phyloP scores from a whole-genome alignment of 306 rosid genomes.

The Benincasa hispida region DNA sequence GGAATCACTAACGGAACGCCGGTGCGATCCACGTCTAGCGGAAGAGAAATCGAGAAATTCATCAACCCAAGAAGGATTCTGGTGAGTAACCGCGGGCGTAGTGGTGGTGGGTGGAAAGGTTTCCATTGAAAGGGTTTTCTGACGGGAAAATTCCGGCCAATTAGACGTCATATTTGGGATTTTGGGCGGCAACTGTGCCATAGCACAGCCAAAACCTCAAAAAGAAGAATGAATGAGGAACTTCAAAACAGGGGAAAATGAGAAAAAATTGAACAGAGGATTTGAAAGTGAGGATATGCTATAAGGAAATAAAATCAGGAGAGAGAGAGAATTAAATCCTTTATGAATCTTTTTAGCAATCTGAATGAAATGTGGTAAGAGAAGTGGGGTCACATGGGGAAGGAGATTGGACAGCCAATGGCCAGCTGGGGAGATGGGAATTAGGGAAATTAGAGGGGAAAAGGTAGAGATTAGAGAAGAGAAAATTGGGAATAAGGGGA shows the following conservation, averaged over 20 bases:
- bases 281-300: not conserved
- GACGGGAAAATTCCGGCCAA: slow-evolving; percentile 57
- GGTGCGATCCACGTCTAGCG: slow-evolving; percentile 56
- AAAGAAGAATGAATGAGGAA: not conserved
- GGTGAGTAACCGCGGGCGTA: not conserved
- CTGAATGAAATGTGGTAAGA: slow-evolving; percentile 13
- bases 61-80: slow-evolving; percentile 73
- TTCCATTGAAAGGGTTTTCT: slow-evolving; percentile 27
- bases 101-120: slow-evolving; percentile 12
- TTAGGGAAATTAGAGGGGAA: not conserved
- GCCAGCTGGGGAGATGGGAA: slow-evolving; percentile 45
- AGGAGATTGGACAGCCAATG: slow-evolving; percentile 64
- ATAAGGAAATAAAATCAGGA: not conserved
- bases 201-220: not conserved
- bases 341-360: slow-evolving; percentile 11
- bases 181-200: slow-evolving; percentile 97
- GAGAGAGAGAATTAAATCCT: slow-evolving; percentile 5
- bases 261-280: not conserved
- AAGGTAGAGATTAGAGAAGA: not conserved
- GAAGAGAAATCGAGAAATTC: slow-evolving; percentile 78
- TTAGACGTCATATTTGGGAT: slow-evolving; percentile 52
- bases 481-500: slow-evolving; percentile 3
- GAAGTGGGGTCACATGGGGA: slow-evolving; percentile 48
- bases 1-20: slow-evolving; percentile 70
- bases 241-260: not conserved